Base-by-base conservation (phyloP, 2,329 filamentous ascomycete genomes). In the Botrytis cinerea region DNA sequence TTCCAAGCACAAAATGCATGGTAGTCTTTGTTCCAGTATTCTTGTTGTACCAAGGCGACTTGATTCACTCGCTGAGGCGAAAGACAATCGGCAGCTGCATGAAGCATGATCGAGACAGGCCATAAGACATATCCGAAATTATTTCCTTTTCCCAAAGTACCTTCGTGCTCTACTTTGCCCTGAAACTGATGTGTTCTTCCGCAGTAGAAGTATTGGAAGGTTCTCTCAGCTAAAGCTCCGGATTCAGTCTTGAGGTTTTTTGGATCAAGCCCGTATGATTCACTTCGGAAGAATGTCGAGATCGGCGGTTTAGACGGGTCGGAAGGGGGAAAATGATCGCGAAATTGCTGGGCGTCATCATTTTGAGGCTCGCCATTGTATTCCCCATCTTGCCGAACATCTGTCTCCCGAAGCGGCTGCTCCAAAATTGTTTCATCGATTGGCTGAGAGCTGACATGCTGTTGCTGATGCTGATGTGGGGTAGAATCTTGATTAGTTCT, bases 1-100 rank as follows among this genome's bases (percentile, higher is more conserved):
- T 77, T 77, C 75, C 75, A 78, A 22, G 75, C 76, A 46, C 75
- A 78, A 32, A 78, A 78, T 8, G 73, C 76, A 63, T 73, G 72
- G 54, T 60, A 64, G 40, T 71, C 64, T 9, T 75, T 74, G 43
- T 77, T 77, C 75, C 75, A 78, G 45, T 78, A 76, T 14, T 72
- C 48, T 51, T 78, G 76, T 2, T 77, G 59, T 48, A 35, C 73
- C 8, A 61, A 43, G 6, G 73, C 67, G 3, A 74, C 57, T 32
- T 70, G 46, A 6, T 72, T 43, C 4, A 74, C 60, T 40, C 71
- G 35, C 5, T 54, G 25, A 32, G 48, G 45, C n/a, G 73, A 40
- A 4, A 78, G 74, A 40, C 73, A 75, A 69, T 78, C 76, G 8
- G 75, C 60, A 14, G 70, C 61, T 10, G 72, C 72, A 22, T 77